Percentiles rank a stretch among this genome's conserved stretches.
Evolutionary conservation across 2,329 filamentous ascomycete genomes (phyloP).

Genomic region (Reticulascus tulasneorum): DNA sequence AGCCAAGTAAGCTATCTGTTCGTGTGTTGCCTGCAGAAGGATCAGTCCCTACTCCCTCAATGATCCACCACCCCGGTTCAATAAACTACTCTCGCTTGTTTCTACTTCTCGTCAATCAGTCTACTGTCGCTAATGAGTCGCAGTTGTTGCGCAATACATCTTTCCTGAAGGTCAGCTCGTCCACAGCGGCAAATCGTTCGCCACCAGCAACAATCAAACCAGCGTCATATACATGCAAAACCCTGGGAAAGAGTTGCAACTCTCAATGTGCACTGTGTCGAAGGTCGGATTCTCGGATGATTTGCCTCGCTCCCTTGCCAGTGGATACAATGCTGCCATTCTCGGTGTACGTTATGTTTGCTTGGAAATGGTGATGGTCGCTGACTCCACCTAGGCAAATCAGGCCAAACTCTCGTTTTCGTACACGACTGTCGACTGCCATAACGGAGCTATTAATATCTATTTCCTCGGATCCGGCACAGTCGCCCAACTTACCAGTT

Average conservation of each 20-base stretch:
- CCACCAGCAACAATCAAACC: not conserved
- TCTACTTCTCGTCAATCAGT: no score
- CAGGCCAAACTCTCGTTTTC: no score
- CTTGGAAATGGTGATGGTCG: no score
- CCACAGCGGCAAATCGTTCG: not conserved
- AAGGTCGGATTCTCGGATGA: constrained; percentile 1
- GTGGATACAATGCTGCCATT: constrained; percentile 1
- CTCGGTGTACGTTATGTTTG: not conserved
- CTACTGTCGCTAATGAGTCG: no score
- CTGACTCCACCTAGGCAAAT: no score
- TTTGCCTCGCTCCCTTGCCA: not conserved
- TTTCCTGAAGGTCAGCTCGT: not conserved
- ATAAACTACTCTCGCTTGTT: no score
- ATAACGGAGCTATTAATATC: constrained; percentile 3
- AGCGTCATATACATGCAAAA: constrained; percentile 6
- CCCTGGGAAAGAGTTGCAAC: no score
- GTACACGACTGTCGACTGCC: no score
- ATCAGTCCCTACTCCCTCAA: not conserved
- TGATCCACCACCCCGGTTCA: no score
- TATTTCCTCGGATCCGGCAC: constrained; percentile 2
- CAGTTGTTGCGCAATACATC: constrained; percentile 4
- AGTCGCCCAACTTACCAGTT: not conserved
- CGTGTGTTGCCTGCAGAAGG: no score
- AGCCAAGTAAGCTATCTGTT: not conserved
- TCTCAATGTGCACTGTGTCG: no score